Percentiles rank a stretch among this genome's conserved stretches.
phyloP scores from a whole-genome alignment of 2,329 filamentous ascomycete species.

The Colletotrichum sp. region DNA sequence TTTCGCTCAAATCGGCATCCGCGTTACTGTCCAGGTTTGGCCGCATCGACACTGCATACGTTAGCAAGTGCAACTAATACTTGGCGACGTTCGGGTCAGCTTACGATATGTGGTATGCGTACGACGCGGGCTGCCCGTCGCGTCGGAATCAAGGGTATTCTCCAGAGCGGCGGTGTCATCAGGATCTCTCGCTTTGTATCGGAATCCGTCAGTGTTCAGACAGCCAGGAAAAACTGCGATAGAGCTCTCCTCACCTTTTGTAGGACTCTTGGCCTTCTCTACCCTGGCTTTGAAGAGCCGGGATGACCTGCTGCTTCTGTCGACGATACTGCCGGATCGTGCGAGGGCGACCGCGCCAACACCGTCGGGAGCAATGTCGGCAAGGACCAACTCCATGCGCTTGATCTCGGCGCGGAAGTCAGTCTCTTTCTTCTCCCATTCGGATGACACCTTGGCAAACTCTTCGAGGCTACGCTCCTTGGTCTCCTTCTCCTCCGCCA shows the following conservation, averaged over 20 bases:
- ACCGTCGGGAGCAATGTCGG: slow-evolving; percentile 38
- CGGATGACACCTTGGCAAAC: slow-evolving; percentile 39
- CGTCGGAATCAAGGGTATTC: not conserved
- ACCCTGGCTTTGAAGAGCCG: slow-evolving; percentile 35
- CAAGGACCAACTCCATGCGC: slow-evolving; percentile 40
- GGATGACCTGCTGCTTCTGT: slow-evolving; percentile 35
- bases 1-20: slow-evolving; percentile 11
- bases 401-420: slow-evolving; percentile 44
- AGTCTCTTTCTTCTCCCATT: slow-evolving; percentile 42
- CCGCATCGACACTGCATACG: slow-evolving; percentile 9
- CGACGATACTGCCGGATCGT: slow-evolving; percentile 45
- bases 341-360: slow-evolving; percentile 50
- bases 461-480: slow-evolving; percentile 31
- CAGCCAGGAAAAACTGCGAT: not conserved
- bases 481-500: slow-evolving; percentile 12
- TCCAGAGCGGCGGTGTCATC: not conserved
- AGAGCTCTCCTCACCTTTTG: not conserved
- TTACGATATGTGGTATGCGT: slow-evolving; percentile 9
- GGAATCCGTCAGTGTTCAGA: not conserved
- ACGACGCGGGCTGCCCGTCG: not conserved
- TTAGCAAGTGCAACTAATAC: not conserved
- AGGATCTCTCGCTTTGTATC: not conserved
- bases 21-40: slow-evolving; percentile 1
- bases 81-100: not conserved
- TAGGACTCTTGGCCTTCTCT: slow-evolving; percentile 26